Base-by-base conservation (phyloP, 208 protist species). In the Leishmania mexicana region DNA sequence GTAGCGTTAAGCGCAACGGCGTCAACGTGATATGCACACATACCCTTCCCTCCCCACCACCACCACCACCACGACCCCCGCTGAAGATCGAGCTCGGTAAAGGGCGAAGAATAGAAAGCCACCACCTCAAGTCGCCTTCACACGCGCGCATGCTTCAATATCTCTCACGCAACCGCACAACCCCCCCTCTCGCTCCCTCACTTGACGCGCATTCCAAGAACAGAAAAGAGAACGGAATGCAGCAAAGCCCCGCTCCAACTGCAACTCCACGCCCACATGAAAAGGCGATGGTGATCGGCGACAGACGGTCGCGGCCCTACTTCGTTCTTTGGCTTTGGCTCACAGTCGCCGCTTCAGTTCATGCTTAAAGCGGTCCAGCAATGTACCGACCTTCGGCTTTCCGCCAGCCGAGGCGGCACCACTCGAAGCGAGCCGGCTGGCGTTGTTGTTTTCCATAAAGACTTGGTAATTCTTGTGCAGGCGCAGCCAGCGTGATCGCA, bases 301-400 rank as follows among this genome's bases (percentile, higher is more conserved):
- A 19, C 53, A 53, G 28, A 58, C 10, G 35, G 45, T 42, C 21
- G 28, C 24, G 19, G n/a, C 38, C 47, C 75, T 24, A 49, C 51
- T 31, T 7, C 38, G 19, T 51, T 68, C 31, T n/a, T 74, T 31
- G 10, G 70, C 24, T 74, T 74, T 40, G n/a, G 31, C 54, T 79
- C 76, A 88, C 64, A 94, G 83, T 4, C 78, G 89, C 45, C 81
- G 85, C 81, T 90, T 96, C 60, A 90, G 71, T 62, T 92, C 89
- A 80, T 94, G 83, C 40, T 92, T 92, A 35, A 96, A 74, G 58
- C 89, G 85, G 45, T 89, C 85, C 72, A 94, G 82, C 24, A 95
- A 58, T 35, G 80, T 92, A 4, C 78, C 79, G 19, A 85, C 78
- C 17, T 79, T 80, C 11, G 84, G 70, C n/a, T 38, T 80, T 0